phyloP scores from a whole-genome alignment of 2,329 filamentous ascomycete species.

The Alternaria triticina region DNA sequence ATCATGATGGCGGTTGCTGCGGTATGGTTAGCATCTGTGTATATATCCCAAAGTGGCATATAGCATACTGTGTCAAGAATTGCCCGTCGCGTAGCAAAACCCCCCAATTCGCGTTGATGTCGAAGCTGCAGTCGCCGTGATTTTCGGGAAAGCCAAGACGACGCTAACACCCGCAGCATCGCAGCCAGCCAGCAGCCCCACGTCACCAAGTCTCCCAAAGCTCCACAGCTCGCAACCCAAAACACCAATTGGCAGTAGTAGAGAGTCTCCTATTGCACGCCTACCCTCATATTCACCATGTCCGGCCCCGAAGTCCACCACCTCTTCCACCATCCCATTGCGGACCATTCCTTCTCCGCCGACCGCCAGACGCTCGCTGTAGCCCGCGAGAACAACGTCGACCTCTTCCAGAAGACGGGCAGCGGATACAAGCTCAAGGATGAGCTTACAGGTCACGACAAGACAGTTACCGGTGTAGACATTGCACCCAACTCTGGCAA shows the following conservation, averaged over 20 bases:
- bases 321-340: conserved; percentile 94
- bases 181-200: conserved; percentile 9
- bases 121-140: conserved; percentile 19
- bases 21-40: not conserved
- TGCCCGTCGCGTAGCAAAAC: not conserved
- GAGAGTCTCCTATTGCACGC: conserved; percentile 90
- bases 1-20: conserved; percentile 38
- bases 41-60: not conserved
- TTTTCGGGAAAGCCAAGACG: conserved; percentile 44
- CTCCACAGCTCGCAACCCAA: conserved; percentile 8
- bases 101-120: conserved; percentile 4
- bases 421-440: conserved; percentile 83
- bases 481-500: conserved; percentile 89
- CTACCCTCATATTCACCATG: conserved; percentile 63
- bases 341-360: conserved; percentile 96
- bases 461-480: conserved; percentile 94
- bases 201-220: conserved; percentile 11
- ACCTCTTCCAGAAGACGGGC: conserved; percentile 80
- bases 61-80: not conserved
- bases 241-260: conserved; percentile 64
- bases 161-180: conserved; percentile 15
- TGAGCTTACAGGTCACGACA: conserved; percentile 95
- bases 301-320: conserved; percentile 89
- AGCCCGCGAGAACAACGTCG: conserved; percentile 85
- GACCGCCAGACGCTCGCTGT: conserved; percentile 90